A percentile compares a stretch with the other conserved stretches of the same genome.
Evolutionary conservation across 768 basidiomycete genomes (phyloP).

Genomic region (Trametes villosa): DNA sequence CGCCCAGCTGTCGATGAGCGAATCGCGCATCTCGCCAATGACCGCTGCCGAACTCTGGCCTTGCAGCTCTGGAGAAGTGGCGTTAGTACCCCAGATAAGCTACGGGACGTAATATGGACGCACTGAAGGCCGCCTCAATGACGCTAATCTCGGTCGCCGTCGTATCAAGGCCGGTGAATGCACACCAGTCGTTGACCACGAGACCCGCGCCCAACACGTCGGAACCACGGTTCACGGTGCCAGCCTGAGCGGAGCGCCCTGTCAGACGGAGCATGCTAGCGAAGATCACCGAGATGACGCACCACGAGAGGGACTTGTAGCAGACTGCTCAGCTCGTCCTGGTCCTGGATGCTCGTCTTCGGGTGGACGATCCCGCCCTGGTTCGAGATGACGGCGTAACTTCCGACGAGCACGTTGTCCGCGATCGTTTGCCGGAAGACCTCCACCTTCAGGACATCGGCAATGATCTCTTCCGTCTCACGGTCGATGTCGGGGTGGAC

Average conservation of each 20-base stretch:
- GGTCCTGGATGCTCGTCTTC: constrained; percentile 95
- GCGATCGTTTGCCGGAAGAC: constrained; percentile 98
- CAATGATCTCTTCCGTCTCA: constrained; percentile 99
- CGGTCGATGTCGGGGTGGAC: constrained; percentile 98
- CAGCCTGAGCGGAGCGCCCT: constrained; percentile 60
- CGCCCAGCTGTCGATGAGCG: constrained; percentile 83
- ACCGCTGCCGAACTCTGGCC: constrained; percentile 58
- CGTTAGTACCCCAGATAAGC: constrained; percentile 6
- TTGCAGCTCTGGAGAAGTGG: constrained; percentile 49
- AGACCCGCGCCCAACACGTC: constrained; percentile 97
- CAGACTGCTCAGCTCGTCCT: constrained; percentile 94
- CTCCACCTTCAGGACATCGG: constrained; percentile 98
- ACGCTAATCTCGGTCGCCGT: constrained; percentile 99
- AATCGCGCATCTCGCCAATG: constrained; percentile 64
- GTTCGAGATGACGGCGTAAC: constrained; percentile 93
- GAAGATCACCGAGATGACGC: constrained; percentile 37
- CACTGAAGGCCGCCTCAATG: constrained; percentile 97
- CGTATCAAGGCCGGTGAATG: constrained; percentile 98
- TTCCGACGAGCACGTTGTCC: constrained; percentile 95
- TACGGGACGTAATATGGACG: constrained; percentile 40
- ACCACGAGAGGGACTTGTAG: constrained; percentile 95
- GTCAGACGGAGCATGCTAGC: constrained; percentile 8
- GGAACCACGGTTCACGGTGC: constrained; percentile 97
- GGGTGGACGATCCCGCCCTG: constrained; percentile 98
- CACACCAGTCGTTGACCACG: constrained; percentile 99